These are phyloP conservation scores for Starmerella khaoyaiensis DNA, from an alignment of 805 yeast species.

Conservation along the genomic window DNA sequence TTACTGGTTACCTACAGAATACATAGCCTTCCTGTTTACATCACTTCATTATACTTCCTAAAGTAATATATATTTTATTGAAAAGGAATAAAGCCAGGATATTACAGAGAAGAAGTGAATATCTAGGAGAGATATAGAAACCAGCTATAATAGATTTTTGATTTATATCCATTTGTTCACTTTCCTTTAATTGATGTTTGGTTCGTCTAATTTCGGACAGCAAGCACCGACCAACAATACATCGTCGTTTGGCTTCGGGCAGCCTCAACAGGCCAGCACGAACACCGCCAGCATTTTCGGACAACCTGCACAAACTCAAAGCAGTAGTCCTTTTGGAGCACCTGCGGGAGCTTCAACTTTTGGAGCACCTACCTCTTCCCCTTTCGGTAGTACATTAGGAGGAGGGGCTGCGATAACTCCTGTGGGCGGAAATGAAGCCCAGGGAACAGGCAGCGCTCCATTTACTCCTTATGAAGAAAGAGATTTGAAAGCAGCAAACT, in stretches of 20 bases:
- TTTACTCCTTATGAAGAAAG: background rate
- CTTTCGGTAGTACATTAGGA: slow-evolving; percentile 15
- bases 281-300: too few relatives aligned
- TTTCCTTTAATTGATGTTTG: too few relatives aligned
- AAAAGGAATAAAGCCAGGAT: too few relatives aligned
- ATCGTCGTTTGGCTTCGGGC: slow-evolving; percentile 14
- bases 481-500: background rate
- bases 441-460: slow-evolving; percentile 46
- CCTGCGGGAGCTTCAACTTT: slow-evolving; percentile 21
- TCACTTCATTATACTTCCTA: too few relatives aligned
- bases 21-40: too few relatives aligned
- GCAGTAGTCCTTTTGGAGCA: slow-evolving; percentile 18
- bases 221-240: slow-evolving; percentile 7
- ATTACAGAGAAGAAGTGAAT: too few relatives aligned
- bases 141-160: too few relatives aligned
- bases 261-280: slow-evolving; percentile 21
- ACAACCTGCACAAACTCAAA: too few relatives aligned
- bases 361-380: slow-evolving; percentile 28
- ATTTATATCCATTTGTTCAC: too few relatives aligned
- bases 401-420: slow-evolving; percentile 3
- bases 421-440: slow-evolving; percentile 4
- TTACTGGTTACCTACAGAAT: too few relatives aligned
- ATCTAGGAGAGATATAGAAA: too few relatives aligned
- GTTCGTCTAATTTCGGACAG: slow-evolving; percentile 18
- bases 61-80: too few relatives aligned